Evolutionary conservation across 306 rosid genomes (phyloP).

Genomic region (Vigna radiata): DNA sequence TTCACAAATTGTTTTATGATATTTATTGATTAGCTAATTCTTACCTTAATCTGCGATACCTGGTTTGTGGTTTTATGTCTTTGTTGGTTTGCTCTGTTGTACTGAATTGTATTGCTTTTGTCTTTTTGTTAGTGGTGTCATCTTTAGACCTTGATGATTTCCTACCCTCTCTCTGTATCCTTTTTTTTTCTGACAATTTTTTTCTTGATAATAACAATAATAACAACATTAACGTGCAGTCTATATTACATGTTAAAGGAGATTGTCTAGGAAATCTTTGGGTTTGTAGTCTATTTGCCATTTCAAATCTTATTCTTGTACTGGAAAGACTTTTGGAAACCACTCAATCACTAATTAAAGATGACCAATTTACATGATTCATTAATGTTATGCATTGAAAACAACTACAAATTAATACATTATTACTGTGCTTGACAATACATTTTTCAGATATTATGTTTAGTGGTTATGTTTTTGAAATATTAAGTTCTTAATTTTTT

Average conservation of each 20-base stretch:
- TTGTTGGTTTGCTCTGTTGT: neutral
- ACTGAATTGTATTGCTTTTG: neutral
- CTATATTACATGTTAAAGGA: too few species aligned
- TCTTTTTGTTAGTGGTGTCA: neutral
- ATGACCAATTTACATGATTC: neutral
- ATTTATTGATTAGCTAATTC: neutral
- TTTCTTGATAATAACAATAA: neutral
- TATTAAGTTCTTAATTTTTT: too few species aligned
- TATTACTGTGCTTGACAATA: too few species aligned
- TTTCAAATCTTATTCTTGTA: neutral
- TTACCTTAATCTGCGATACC: conserved; percentile 12
- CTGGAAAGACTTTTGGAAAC: neutral
- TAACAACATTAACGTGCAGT: too few species aligned
- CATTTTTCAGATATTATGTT: too few species aligned
- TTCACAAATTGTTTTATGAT: conserved; percentile 4
- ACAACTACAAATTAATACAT: too few species aligned
- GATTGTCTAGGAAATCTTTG: too few species aligned
- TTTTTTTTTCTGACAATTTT: neutral
- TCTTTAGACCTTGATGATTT: neutral
- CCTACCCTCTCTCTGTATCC: neutral
- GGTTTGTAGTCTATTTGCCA: too few species aligned
- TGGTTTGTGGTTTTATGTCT: neutral
- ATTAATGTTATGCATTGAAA: neutral
- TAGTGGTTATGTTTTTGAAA: too few species aligned
- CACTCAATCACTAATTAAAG: neutral